Evolutionary conservation across 345 rosid genomes (phyloP), one percentile per base, ranked within the genome.

Genomic region (Nasturtium officinale): DNA sequence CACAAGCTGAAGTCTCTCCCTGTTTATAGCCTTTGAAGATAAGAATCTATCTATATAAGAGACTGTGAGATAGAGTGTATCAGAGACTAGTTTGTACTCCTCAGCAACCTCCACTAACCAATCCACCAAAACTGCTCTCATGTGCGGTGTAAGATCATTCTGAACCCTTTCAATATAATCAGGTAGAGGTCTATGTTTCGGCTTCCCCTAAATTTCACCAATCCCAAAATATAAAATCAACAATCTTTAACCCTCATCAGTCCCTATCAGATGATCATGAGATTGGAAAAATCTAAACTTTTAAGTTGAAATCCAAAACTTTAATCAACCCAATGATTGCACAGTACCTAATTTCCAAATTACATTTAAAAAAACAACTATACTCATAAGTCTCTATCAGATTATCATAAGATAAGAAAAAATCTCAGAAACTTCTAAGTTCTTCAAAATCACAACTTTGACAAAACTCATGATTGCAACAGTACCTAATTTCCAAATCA

Each of bases 51-150:
- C 94, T 9, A 87, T 33, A 63, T 84, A 85, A 4, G 82, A 65
- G 25, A 87, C 52, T 1, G 85, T 73, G 33, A 85, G 87, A 63
- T 86, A 81, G 12, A 87, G 68, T 1, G 90, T 85, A 67, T 90
- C 94, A 0, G 90, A 55, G 8, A 83, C 61, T 26, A 88, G 90
- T 71, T 82, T 82, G 83, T 85, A 82, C 35, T 86, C 90, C 58
- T 85, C 91, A 2, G 91, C 85, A 43, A 90, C 91, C 61, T 84
- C 88, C 67, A 86, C 93, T 82, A 88, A 69, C 93, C 93, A 88
- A 46, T 90, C 94, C 74, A 86, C 89, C 76, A 88, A 46, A 23
- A 86, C 52, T 47, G 84, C 93, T 80, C 93, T 83, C 93, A 90
- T 86, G 17, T 83, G 80, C 1, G 91, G 82, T 1, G 74, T 83